Evolutionary conservation across 306 rosid genomes (phyloP).

Genomic region (Elaeagnus macrophylla): DNA sequence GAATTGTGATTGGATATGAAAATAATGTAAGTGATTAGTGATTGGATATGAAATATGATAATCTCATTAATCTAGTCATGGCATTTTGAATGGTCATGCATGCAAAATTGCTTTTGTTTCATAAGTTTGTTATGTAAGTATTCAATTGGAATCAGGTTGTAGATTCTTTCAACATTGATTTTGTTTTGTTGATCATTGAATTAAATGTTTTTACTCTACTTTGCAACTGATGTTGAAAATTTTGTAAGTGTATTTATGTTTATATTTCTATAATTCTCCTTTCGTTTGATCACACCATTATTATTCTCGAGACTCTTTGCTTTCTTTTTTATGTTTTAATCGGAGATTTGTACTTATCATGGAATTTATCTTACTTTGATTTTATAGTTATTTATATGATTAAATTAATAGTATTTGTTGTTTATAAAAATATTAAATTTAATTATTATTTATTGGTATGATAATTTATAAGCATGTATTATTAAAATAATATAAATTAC

Average conservation of each 20-base stretch:
- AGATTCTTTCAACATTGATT: background rate
- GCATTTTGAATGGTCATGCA: background rate
- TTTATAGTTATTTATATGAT: too few species aligned
- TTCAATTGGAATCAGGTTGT: conserved; percentile 5
- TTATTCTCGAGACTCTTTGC: background rate
- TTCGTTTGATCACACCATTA: conserved; percentile 2
- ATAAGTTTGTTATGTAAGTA: conserved; percentile 9
- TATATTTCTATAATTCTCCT: conserved; percentile 7
- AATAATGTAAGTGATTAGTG: too few species aligned
- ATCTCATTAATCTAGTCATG: too few species aligned
- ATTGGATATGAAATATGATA: too few species aligned
- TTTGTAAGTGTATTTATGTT: conserved; percentile 6
- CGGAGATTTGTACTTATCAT: too few species aligned
- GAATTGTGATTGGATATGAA: conserved; percentile 14
- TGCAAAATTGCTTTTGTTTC: conserved; percentile 15
- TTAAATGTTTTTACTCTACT: conserved; percentile 4
- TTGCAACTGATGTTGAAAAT: conserved; percentile 22
- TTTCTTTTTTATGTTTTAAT: conserved; percentile 12
- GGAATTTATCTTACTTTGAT: too few species aligned
- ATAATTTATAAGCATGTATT: too few species aligned
- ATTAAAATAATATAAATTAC: too few species aligned
- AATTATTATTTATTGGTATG: too few species aligned
- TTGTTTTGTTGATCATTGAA: conserved; percentile 16
- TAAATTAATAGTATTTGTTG: too few species aligned
- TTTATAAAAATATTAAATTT: too few species aligned